phyloP scores from a whole-genome alignment of 768 basidiomycete genomes.

The Gyrodon lividus region DNA sequence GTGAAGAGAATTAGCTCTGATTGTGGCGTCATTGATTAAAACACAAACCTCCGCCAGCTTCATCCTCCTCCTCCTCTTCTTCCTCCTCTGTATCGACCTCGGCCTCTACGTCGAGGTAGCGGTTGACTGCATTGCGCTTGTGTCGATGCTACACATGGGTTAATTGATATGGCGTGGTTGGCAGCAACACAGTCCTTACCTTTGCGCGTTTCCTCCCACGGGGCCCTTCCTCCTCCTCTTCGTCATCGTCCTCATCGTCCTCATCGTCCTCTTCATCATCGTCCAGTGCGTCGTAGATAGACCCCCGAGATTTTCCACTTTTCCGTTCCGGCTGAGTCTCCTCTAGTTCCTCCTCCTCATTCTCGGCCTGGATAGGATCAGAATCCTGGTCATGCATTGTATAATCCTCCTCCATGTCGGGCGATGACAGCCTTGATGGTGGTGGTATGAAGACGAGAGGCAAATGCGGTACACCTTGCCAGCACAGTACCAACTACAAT shows the following conservation, averaged over 20 bases:
- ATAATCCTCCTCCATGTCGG: slow-evolving; percentile 36
- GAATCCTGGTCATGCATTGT: slow-evolving; percentile 29
- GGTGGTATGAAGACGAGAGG: slow-evolving; percentile 25
- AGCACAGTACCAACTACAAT: too few relatives aligned
- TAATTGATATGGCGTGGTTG: slow-evolving; percentile 7
- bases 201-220: slow-evolving; percentile 60
- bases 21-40: neutral
- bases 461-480: neutral
- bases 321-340: slow-evolving; percentile 21
- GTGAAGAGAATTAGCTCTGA: slow-evolving; percentile 10
- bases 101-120: slow-evolving; percentile 94
- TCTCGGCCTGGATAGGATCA: slow-evolving; percentile 29
- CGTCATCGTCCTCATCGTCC: slow-evolving; percentile 57
- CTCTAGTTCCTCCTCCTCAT: slow-evolving; percentile 41
- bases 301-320: slow-evolving; percentile 26
- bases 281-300: slow-evolving; percentile 38
- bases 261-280: slow-evolving; percentile 52
- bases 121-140: slow-evolving; percentile 61
- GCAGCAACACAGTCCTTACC: slow-evolving; percentile 35
- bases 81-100: slow-evolving; percentile 97
- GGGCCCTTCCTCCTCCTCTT: slow-evolving; percentile 46
- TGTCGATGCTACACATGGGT: slow-evolving; percentile 52
- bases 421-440: slow-evolving; percentile 37
- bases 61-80: slow-evolving; percentile 86
- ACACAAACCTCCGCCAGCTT: slow-evolving; percentile 53